Conservation (phyloP, 2,329 filamentous ascomycete species). For the Cercospora zeae-maydis region DNA sequence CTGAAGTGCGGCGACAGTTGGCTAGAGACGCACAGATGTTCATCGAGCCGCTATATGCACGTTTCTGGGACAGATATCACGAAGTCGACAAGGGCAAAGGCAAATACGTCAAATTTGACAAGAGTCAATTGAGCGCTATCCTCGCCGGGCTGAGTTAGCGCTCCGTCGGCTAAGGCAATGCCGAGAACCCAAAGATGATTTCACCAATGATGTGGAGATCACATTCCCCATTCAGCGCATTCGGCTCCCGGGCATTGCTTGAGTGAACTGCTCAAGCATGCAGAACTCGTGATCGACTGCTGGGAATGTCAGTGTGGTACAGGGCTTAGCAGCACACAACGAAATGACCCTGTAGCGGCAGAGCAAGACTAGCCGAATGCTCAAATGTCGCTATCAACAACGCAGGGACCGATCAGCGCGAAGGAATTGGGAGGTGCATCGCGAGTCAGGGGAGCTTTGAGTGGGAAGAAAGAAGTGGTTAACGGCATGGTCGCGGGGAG, state of each 20-base stretch:
- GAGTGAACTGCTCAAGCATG: no score
- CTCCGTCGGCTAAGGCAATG: not conserved
- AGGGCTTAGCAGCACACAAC: no score
- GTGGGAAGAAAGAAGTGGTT: not conserved
- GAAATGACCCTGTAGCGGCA: no score
- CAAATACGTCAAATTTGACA: slow-evolving; percentile 98
- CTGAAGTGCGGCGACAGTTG: slow-evolving; percentile 77
- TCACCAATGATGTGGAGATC: not conserved
- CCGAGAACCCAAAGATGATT: not conserved
- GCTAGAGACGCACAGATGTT: slow-evolving; percentile 82
- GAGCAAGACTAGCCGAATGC: no score
- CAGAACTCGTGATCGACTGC: no score
- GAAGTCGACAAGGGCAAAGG: slow-evolving; percentile 97
- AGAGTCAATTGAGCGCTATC: slow-evolving; percentile 67
- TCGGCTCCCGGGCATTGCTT: not conserved
- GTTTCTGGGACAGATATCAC: slow-evolving; percentile 96
- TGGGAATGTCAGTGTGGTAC: no score
- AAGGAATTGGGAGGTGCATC: not conserved
- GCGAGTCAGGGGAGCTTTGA: not conserved
- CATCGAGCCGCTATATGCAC: slow-evolving; percentile 87
- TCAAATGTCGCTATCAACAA: not conserved
- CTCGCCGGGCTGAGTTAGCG: slow-evolving; percentile 39
- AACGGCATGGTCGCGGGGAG: no score
- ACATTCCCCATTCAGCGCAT: not conserved
- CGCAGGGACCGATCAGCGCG: not conserved